These are phyloP conservation scores for Naganishia friedmannii DNA, from an alignment of 768 basidiomycete genomes.

Conservation along the genomic window DNA sequence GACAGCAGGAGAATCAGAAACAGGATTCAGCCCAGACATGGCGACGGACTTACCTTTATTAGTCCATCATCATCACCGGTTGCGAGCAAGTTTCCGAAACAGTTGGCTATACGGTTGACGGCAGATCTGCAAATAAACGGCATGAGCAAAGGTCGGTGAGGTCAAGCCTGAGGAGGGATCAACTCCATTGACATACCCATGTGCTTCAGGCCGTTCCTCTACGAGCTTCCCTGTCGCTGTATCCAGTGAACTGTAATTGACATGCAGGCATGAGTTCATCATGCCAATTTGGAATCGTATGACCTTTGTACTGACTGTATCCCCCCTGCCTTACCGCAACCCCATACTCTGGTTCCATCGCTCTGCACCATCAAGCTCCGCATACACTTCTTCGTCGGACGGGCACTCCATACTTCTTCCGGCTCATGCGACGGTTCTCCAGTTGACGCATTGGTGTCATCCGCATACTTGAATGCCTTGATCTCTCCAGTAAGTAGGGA, in stretches of 20 bases:
- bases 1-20: neutral
- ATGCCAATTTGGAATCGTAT: neutral
- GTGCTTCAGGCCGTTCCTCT: constrained; percentile 42
- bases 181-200: constrained; percentile 35
- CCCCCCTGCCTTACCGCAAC: constrained; percentile 75
- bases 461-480: constrained; percentile 76
- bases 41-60: constrained; percentile 65
- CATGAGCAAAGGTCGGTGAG: neutral
- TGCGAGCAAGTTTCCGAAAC: constrained; percentile 68
- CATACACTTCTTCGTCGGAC: constrained; percentile 79
- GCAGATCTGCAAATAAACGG: constrained; percentile 53
- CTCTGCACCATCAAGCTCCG: constrained; percentile 67
- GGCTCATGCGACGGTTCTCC: constrained; percentile 53
- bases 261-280: constrained; percentile 52
- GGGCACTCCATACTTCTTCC: constrained; percentile 61
- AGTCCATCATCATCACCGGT: constrained; percentile 94
- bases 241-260: constrained; percentile 35
- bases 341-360: constrained; percentile 69
- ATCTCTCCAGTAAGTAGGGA: constrained; percentile 74
- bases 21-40: neutral
- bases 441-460: constrained; percentile 53
- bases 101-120: constrained; percentile 76
- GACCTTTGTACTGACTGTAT: constrained; percentile 62
- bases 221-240: constrained; percentile 37
- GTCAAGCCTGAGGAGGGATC: neutral